Percentiles rank a stretch among this genome's conserved stretches.
Evolutionary conservation across 192 early-diverging fungal genomes (phyloP).

Genomic region (Lobosporangium transversale): DNA sequence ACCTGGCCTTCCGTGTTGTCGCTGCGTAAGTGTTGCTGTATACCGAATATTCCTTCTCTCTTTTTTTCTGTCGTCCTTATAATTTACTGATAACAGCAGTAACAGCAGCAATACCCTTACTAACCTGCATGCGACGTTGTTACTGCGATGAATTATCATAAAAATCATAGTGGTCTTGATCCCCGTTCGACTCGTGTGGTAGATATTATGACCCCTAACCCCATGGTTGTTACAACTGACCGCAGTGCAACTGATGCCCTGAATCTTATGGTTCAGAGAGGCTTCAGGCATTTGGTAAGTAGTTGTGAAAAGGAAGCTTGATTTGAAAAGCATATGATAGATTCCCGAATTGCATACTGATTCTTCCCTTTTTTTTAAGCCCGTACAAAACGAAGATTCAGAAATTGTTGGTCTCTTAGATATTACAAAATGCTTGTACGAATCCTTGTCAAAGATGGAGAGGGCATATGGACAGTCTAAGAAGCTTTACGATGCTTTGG

Average conservation of each 20-base stretch:
- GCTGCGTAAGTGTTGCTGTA: constrained; percentile 54
- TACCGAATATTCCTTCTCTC: too few species aligned
- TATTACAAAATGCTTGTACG: constrained; percentile 87
- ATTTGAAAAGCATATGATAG: too few species aligned
- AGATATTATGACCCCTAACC: constrained; percentile 92
- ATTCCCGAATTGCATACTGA: too few species aligned
- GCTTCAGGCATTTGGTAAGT: constrained; percentile 82
- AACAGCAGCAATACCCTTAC: too few species aligned
- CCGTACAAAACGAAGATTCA: constrained; percentile 87
- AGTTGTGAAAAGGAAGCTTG: neutral
- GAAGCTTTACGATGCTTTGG: constrained; percentile 82
- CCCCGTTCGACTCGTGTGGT: constrained; percentile 76
- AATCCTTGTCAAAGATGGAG: constrained; percentile 88
- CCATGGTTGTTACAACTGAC: constrained; percentile 87
- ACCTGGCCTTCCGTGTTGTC: constrained; percentile 95
- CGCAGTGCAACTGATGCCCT: constrained; percentile 84
- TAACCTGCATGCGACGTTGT: too few species aligned
- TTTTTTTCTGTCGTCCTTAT: too few species aligned
- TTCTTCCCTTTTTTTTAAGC: too few species aligned
- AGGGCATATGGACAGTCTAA: constrained; percentile 83
- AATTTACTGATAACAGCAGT: too few species aligned
- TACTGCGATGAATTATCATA: neutral
- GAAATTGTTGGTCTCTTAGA: constrained; percentile 87
- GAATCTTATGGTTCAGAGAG: constrained; percentile 83
- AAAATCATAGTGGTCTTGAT: constrained; percentile 56